Evolutionary conservation across 2,329 filamentous ascomycete species (phyloP).

Genomic region (Pestalotiopsis sp.): DNA sequence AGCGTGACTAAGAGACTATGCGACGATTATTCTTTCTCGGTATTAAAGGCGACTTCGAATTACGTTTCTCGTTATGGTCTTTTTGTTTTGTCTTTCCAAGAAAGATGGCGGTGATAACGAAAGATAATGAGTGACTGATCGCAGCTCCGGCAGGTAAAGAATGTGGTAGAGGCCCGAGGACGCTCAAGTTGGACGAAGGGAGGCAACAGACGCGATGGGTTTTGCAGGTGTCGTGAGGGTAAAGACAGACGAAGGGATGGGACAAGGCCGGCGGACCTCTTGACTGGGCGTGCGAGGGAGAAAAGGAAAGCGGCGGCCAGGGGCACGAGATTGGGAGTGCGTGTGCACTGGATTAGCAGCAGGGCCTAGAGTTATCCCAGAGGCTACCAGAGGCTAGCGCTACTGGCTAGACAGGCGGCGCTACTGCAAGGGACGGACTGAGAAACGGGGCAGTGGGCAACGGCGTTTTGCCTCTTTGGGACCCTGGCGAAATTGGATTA

Average conservation of each 20-base stretch:
- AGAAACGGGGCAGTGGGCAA: conserved; percentile 1
- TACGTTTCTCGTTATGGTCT: neutral
- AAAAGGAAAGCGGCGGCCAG: conserved; percentile 11
- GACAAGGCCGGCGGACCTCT: conserved; percentile 5
- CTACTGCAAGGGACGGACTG: conserved; percentile 13
- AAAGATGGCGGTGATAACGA: neutral
- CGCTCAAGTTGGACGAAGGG: conserved; percentile 18
- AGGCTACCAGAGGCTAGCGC: neutral
- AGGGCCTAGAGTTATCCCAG: neutral
- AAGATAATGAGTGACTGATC: conserved; percentile 14
- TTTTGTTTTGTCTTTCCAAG: neutral
- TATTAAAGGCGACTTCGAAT: neutral
- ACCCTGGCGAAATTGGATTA: conserved; percentile 7
- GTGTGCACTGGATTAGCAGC: conserved; percentile 8
- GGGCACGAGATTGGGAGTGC: conserved; percentile 7
- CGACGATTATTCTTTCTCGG: neutral
- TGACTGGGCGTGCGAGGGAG: conserved; percentile 9
- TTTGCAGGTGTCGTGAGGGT: conserved; percentile 9
- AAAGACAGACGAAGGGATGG: conserved; percentile 8
- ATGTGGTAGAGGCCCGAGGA: conserved; percentile 20
- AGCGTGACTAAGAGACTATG: conserved; percentile 6
- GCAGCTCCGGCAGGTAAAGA: conserved; percentile 16
- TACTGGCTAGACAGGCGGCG: conserved; percentile 2
- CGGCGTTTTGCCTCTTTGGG: conserved; percentile 1
- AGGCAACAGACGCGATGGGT: conserved; percentile 12